Percentiles rank a stretch among this genome's conserved stretches.
These are phyloP conservation scores for Xerocomus spinulosus DNA, from an alignment of 768 basidiomycete genomes.

Conservation along the genomic window DNA sequence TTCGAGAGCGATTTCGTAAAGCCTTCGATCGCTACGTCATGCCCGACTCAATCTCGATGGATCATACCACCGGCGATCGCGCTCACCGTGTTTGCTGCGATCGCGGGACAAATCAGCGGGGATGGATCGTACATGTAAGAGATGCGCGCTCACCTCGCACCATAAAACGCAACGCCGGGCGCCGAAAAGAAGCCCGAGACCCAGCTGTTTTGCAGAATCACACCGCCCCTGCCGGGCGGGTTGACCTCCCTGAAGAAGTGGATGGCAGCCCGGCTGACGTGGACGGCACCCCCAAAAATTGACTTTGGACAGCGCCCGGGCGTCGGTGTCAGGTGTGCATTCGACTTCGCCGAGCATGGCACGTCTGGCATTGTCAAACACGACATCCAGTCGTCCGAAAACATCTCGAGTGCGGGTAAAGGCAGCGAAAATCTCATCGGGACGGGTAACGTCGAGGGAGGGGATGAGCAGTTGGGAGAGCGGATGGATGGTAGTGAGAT, in stretches of 20 bases:
- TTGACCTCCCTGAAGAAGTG: conserved; percentile 34
- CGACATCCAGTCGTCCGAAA: conserved; percentile 41
- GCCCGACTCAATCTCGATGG: background rate
- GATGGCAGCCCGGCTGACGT: conserved; percentile 24
- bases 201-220: conserved; percentile 15
- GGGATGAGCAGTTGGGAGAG: conserved; percentile 31
- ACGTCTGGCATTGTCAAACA: conserved; percentile 40
- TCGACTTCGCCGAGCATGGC: conserved; percentile 32
- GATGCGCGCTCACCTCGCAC: conserved; percentile 7
- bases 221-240: conserved; percentile 6
- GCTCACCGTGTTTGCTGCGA: conserved; percentile 11
- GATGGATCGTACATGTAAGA: background rate
- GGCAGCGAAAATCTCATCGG: conserved; percentile 28
- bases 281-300: conserved; percentile 18
- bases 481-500: conserved; percentile 24
- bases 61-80: background rate
- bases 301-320: conserved; percentile 33
- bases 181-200: background rate
- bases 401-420: conserved; percentile 29
- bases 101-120: background rate
- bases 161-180: conserved; percentile 11
- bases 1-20: conserved; percentile 6
- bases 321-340: conserved; percentile 26
- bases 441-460: conserved; percentile 36
- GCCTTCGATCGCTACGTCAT: conserved; percentile 2